Percentiles rank a stretch among this genome's conserved stretches.
Evolutionary conservation across 768 basidiomycete species (phyloP).

Genomic region (Coprinopsis strossmayeri): DNA sequence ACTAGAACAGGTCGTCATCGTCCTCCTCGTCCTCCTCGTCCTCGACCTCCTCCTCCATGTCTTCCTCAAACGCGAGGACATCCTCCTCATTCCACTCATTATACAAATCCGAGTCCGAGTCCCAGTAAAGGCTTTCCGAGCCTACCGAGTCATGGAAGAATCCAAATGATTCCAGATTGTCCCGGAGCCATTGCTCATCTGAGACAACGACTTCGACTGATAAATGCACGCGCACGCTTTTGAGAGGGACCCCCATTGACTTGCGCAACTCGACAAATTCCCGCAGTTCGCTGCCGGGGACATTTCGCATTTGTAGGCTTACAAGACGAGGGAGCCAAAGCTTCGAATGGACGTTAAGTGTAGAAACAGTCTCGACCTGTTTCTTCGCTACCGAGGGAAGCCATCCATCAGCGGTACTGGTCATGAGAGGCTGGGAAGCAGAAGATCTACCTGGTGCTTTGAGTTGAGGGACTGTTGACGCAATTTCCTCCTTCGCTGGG

Average conservation of each 20-base stretch:
- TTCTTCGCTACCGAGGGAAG: slow-evolving; percentile 5
- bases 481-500: no score
- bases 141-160: slow-evolving; percentile 54
- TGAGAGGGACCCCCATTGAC: slow-evolving; percentile 38
- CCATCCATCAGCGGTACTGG: slow-evolving; percentile 18
- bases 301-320: slow-evolving; percentile 26
- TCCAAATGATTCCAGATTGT: slow-evolving; percentile 43
- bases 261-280: slow-evolving; percentile 37
- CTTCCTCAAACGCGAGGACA: no score
- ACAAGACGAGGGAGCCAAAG: slow-evolving; percentile 44
- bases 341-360: slow-evolving; percentile 6
- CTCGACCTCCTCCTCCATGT: no score
- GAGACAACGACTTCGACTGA: slow-evolving; percentile 32
- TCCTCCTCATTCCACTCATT: no score
- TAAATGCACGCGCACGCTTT: slow-evolving; percentile 36
- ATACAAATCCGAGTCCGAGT: no score
- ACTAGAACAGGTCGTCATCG: no score
- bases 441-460: slow-evolving; percentile 19
- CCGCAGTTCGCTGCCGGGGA: slow-evolving; percentile 35
- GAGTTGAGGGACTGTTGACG: background rate
- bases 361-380: no score
- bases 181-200: slow-evolving; percentile 46
- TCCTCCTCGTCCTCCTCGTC: no score
- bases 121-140: no score
- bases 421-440: slow-evolving; percentile 20